Evolutionary conservation across 805 yeast genomes (phyloP), one percentile per base, ranked within the genome.

Genomic region (Torulaspora gathmanii): DNA sequence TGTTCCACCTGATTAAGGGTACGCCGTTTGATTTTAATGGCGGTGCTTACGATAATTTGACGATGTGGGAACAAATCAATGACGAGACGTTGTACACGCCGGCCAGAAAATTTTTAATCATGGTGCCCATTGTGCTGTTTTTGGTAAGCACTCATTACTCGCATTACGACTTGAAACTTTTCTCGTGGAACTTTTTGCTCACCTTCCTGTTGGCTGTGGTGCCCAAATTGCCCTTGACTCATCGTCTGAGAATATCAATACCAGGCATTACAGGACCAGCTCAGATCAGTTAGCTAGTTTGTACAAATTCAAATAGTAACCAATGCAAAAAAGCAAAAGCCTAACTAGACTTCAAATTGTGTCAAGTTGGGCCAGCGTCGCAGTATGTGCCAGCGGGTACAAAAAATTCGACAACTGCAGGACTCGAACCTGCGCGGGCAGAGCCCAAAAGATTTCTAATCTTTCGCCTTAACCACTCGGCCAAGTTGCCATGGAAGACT

Each of bases 21-120:
- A 89, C 95, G 2, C 99, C 99, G 0, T 93, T 91, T 63, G 99
- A 93, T 57, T 90, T 91, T 71, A 93, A 90, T 62, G 83, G 86
- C 33, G 99, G 99, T 34, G 98, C 97, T 0, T 93, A 85, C 67
- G 99, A 91, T 63, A 83, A 87, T 60, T 74, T 91, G 54, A 93
- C 96, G 17, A 88, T 91, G 97, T 91, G 99, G 99, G 99, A 91
- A 68, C 99, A 91, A 68, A 83, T 72, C 30, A 95, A 86, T 65
- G 82, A 90, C 58, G 99, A 98, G 47, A 97, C 89, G 61, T 95
- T 89, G 66, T 91, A 90, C 65, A 93, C 99, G 0, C 99, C 99
- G 10, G 82, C 96, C 30, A 90, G 93, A 72, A 91, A 91, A 68
- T 91, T 89, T 61, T 72, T 91, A 53, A 78, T 91, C 70, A 81